Evolutionary conservation across 495 filamentous ascomycete genomes (phyloP), one percentile per base, ranked within the genome.

Genomic region (Hyaloscypha bicolor): DNA sequence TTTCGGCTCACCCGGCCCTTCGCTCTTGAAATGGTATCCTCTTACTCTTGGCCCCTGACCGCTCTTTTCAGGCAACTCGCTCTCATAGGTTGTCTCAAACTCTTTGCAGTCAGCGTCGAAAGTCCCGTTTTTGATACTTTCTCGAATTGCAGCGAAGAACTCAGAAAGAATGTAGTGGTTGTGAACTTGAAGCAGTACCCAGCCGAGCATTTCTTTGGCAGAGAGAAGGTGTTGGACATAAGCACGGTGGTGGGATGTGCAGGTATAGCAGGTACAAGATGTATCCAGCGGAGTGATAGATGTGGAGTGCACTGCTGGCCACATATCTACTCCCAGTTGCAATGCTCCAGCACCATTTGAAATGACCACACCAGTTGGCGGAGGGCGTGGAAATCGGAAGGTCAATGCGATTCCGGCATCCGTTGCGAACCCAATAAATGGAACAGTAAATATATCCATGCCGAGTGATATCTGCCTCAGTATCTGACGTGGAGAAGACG

Each of bases 171-270:
- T 77, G 33, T 88, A 82, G 71, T 92, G 85, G 74, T 99, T 99
- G 78, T 99, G 95, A 14, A 96, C 82, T 75, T 97, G 94, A 31
- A 99, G 79, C 16, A 99, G 82, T 3, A 91, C 90, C 95, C 95
- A 99, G 30, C 87, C 94, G 3, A 97, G 87, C 96, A 99, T 97
- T 76, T 99, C 95, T 70, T 93, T 94, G 0, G 95, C 92, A 19
- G 81, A 76, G 4, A 99, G 83, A 6, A 99, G 84, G 74, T 99
- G 96, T 66, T 93, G 89, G 37, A 98, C 69, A 77, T 90, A 98
- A 1, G 96, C 94, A 6, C 87, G 80, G 76, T 97, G 93, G 76
- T 99, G 96, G 14, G 84, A 83, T 2, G 80, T 86, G 81, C 95
- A 99, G 22, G 93, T 79, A 74, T 96, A 95, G 82, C 95, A 99